Evolutionary conservation across 208 protist species (phyloP), one percentile per base, ranked within the genome.

Genomic region (Crithidia expoeki): DNA sequence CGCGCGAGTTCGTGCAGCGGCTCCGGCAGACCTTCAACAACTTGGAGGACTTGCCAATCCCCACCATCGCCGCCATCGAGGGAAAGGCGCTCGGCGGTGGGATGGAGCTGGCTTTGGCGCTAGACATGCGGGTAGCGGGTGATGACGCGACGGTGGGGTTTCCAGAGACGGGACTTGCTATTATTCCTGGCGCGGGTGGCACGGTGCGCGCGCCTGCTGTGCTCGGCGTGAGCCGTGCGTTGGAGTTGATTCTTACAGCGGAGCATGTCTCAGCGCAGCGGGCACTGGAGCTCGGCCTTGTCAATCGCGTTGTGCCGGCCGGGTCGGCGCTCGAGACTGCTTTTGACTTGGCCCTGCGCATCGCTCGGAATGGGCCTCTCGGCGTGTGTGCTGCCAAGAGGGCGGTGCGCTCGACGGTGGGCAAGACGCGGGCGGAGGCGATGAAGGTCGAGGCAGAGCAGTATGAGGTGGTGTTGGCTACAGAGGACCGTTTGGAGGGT

Each of bases 101-200:
- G 28, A 79, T 92, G 50, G 95, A 98, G 74, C 70, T 98, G 27
- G 90, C 93, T 0, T 50, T 97, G 11, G 80, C 89, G 47, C 85
- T 88, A 27, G 95, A 98, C 69, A 83, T 97, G 23, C 80, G 92
- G 58, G 63, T 96, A 17, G 83, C 82, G 14, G 81, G 82, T 27
- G 79, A 69, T 21, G 73, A 32, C 16, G 79, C 86, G 9, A 67
- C 62, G 10, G 58, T 97, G 21, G 93, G 91, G 23, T 69, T 98
- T 25, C 89, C 92, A 0, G 96, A 98, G 64, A 97, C 94, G 27
- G 78, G 83, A 12, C 81, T 97, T 5, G 96, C 85, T 17, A 96
- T 98, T 32, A 98, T 98, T 47, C 96, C 96, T 11, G 96, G 94
- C 38, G 96, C 94, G 5, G 96, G 96, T 46, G 94, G 96, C 27